Evolutionary conservation across 768 basidiomycete species (phyloP), one percentile per base, ranked within the genome.

Genomic region (Phylloporus sp.): DNA sequence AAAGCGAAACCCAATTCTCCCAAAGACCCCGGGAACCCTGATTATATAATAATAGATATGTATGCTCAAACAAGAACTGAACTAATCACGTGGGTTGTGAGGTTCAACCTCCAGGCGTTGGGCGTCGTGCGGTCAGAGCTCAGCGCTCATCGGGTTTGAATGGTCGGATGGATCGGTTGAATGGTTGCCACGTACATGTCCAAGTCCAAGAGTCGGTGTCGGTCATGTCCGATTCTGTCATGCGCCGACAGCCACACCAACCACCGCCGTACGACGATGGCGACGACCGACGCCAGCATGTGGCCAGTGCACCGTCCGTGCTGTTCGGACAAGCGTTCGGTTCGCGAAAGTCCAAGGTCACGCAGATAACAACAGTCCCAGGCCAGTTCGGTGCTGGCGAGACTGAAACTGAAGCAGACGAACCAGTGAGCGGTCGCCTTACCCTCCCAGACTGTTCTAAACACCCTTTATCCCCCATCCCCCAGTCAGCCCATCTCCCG

Each of bases 331-430:
- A 59, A 32, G 56, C 66, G 6, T 23, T 68, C 20, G 57, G 65
- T 7, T 63, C 65, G 49, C 68, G 72, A 23, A 72, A 70, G 26
- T 64, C 72, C 45, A 80, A 76, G 60, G 67, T 66, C 29, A 49
- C 53, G 1, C 67, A 68, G 51, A 87, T 88, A 59, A 84, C 80
- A n/a, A 88, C 86, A 0, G 73, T 79, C 0, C 80, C 79, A 16
- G 84, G 77, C 3, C 72, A 72, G 49, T 60, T 71, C 35, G 82
- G 86, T 54, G 85, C 84, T 24, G 85, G 85, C 7, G 87, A 89
- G 69, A 88, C 88, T 0, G 87, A 90, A 63, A 88, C 88, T 0
- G 88, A 90, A 62, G 75, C 80, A 12, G 87, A 89, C 59, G 87
- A 89, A 60, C 82, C 82, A 31, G 87, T 88, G 63, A 72, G 86